A percentile compares a stretch with the other conserved stretches of the same genome.
Conservation (phyloP, 129 eudicot genomes). For the Ambrosia trifida region DNA sequence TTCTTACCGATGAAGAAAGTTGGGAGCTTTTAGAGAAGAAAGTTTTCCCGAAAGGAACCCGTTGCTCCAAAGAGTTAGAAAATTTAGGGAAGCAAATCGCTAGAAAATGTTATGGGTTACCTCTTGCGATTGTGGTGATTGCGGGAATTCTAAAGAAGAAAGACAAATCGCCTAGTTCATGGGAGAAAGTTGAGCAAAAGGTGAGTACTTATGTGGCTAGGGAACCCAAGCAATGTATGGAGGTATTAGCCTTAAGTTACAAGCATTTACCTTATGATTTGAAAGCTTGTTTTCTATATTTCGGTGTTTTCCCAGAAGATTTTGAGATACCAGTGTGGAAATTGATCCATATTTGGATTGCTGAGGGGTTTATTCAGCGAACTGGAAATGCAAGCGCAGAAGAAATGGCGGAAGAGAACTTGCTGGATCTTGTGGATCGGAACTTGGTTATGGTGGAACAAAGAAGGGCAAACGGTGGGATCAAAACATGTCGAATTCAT, state of each 20-base stretch:
- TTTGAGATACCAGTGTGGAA: constrained; percentile 21
- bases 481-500: constrained; percentile 31
- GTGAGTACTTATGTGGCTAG: constrained; percentile 34
- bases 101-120: constrained; percentile 39
- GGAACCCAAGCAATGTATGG: constrained; percentile 38
- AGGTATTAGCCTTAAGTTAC: constrained; percentile 22
- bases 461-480: constrained; percentile 15
- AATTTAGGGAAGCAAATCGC: constrained; percentile 35
- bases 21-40: constrained; percentile 42
- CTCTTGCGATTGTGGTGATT: constrained; percentile 21
- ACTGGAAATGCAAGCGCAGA: constrained; percentile 27
- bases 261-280: constrained; percentile 41
- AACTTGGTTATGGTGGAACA: constrained; percentile 42
- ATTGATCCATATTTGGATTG: constrained; percentile 41
- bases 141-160: constrained; percentile 41
- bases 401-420: constrained; percentile 42
- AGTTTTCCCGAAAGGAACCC: constrained; percentile 34
- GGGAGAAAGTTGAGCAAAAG: constrained; percentile 44
- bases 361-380: constrained; percentile 48
- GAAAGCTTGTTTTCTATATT: not conserved
- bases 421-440: constrained; percentile 50
- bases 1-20: constrained; percentile 32
- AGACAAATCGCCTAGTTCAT: constrained; percentile 28
- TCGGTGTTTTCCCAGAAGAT: constrained; percentile 52
- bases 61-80: constrained; percentile 36